Percentiles rank a stretch among this genome's conserved stretches.
Conservation (phyloP, 345 rosid species). For the Streptanthus diversifolius region DNA sequence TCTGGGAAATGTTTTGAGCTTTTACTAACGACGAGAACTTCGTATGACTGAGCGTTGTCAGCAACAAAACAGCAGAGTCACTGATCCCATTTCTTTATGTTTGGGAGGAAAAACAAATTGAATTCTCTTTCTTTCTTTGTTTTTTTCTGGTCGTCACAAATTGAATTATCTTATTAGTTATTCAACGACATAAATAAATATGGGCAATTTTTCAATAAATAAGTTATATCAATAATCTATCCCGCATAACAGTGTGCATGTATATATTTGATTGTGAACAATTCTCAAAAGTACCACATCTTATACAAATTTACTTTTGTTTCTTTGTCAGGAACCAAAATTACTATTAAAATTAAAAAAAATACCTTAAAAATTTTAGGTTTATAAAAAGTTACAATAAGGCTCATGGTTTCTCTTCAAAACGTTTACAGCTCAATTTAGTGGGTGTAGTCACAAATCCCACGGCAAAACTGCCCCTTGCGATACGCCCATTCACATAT, state of each 20-base stretch:
- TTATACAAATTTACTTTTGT: neutral
- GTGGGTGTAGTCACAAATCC: neutral
- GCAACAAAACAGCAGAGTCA: neutral
- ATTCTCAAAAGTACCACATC: neutral
- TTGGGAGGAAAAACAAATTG: neutral
- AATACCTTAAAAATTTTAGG: too few relatives aligned
- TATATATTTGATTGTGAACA: too few relatives aligned
- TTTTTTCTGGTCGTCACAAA: too few relatives aligned
- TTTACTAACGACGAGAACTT: neutral
- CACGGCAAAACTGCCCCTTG: neutral
- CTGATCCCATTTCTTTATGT: neutral
- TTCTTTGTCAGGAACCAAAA: neutral
- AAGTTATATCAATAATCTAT: too few relatives aligned
- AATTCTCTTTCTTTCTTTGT: too few relatives aligned
- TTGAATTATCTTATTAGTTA: neutral
- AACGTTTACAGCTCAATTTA: neutral
- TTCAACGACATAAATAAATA: too few relatives aligned
- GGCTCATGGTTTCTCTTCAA: neutral
- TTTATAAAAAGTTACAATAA: neutral
- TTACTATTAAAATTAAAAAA: too few relatives aligned
- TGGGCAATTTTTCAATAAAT: too few relatives aligned
- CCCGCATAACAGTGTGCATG: too few relatives aligned
- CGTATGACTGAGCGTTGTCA: slow-evolving; percentile 4
- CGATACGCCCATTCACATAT: neutral
- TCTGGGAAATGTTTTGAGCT: neutral